Evolutionary conservation across 768 basidiomycete genomes (phyloP).

Genomic region (Brasilioporus rufonigricans): DNA sequence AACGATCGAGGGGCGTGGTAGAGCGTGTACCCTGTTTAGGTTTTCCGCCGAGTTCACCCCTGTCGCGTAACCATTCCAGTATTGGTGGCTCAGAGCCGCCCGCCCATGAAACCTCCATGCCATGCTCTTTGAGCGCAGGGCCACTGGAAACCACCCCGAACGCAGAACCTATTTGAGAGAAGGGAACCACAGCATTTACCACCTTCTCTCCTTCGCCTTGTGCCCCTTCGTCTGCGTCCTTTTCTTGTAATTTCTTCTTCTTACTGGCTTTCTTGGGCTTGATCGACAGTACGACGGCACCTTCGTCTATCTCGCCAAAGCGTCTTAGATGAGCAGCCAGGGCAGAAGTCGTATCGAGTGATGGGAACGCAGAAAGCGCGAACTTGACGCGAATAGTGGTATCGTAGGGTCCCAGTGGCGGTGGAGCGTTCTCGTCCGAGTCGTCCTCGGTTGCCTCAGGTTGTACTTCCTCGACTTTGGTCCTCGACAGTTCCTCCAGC

Average conservation of each 20-base stretch:
- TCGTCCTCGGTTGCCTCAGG: slow-evolving; percentile 31
- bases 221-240: slow-evolving; percentile 36
- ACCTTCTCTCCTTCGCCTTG: slow-evolving; percentile 43
- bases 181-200: slow-evolving; percentile 72
- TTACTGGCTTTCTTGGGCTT: slow-evolving; percentile 48
- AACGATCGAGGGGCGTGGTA: slow-evolving; percentile 23
- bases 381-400: slow-evolving; percentile 78
- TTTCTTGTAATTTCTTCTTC: slow-evolving; percentile 36
- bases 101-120: slow-evolving; percentile 72
- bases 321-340: slow-evolving; percentile 44
- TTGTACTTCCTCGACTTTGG: slow-evolving; percentile 27
- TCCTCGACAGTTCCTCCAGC: slow-evolving; percentile 41
- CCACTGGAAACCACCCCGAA: slow-evolving; percentile 71
- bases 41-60: slow-evolving; percentile 54
- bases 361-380: slow-evolving; percentile 49
- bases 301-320: slow-evolving; percentile 63
- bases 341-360: slow-evolving; percentile 19
- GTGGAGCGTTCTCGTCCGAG: slow-evolving; percentile 50
- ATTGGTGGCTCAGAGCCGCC: slow-evolving; percentile 69
- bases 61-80: slow-evolving; percentile 68
- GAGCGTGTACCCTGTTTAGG: slow-evolving; percentile 5
- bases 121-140: slow-evolving; percentile 50
- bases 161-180: slow-evolving; percentile 72
- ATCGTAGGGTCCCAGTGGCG: slow-evolving; percentile 62
- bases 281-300: slow-evolving; percentile 65